Evolutionary conservation across 805 yeast genomes (phyloP), one percentile per base, ranked within the genome.

Genomic region (Saturnispora serradocipensis): DNA sequence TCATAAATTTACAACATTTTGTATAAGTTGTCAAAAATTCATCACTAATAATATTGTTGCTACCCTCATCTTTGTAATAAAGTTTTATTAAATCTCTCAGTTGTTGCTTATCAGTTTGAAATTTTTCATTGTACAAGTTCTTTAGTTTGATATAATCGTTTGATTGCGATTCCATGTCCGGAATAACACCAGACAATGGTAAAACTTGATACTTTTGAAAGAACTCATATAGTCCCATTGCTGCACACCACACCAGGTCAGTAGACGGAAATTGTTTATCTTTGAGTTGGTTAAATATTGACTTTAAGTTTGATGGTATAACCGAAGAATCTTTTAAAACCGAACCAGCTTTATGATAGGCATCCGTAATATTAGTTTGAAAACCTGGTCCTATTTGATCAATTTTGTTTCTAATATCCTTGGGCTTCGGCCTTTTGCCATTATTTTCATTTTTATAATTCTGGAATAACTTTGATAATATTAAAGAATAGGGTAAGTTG

Each of bases 91-190:
- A 15, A 16, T 70, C 67, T 1, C 50, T n/a, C 4, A 72, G 58
- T 55, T 82, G 73, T 9, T 47, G 30, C 22, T 61, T 57, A 63
- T 89, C 96, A 2, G 53, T 45, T 9, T 58, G 52, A 1, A 86
- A 82, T 59, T 83, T 84, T 1, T 62, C 67, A 16, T 73, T 64
- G 61, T 87, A 91, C 3, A 88, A 58, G 0, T 60, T 60, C 62
- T 82, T 85, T 36, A 91, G 66, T 8, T 60, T 64, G 2, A 84
- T 71, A 63, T 86, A 91, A 51, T 71, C 71, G 8, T 67, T 65
- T 0, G 96, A 83, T 54, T 81, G 80, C 0, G 96, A 78, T 20
- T 86, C 84, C 97, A 91, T 91, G 63, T 90, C 98, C 0, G 96
- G 96, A 5, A 90, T 62, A 0, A 70, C 75, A 0, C 95, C 96